Conservation (phyloP, 2,329 filamentous ascomycete genomes). For the Aspergillus texensis region DNA sequence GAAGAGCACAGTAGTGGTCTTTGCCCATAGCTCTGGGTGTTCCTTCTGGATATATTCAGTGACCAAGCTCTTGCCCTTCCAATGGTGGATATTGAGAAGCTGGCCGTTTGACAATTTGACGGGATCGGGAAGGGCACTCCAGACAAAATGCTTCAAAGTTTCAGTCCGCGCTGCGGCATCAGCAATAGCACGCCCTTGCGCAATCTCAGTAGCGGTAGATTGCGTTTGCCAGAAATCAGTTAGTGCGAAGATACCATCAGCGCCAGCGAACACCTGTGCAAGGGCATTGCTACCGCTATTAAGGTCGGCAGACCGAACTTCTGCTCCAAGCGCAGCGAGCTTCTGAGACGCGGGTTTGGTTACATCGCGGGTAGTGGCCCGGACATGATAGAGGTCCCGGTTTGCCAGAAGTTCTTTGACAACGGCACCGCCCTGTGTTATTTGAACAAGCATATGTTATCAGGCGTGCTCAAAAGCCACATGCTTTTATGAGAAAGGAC, state of each 20-base stretch:
- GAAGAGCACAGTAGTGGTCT: conserved; percentile 15
- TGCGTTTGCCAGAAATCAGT: background rate
- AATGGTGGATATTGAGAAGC: conserved; percentile 14
- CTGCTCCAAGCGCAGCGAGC: background rate
- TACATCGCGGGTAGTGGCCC: background rate
- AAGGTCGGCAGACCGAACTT: background rate
- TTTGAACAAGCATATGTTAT: background rate
- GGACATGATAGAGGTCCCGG: background rate
- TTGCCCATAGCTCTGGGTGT: conserved; percentile 10
- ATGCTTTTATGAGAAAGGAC: background rate
- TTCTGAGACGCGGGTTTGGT: background rate
- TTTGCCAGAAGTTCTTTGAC: background rate
- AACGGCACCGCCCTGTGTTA: background rate
- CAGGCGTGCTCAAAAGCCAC: too few species aligned
- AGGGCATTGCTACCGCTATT: background rate
- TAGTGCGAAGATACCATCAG: background rate
- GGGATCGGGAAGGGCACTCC: background rate
- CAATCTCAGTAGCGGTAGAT: background rate
- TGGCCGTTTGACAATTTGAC: background rate
- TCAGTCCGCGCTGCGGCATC: background rate
- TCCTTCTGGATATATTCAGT: conserved; percentile 13
- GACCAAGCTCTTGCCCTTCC: conserved; percentile 16
- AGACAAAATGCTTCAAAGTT: background rate
- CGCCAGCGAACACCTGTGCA: background rate
- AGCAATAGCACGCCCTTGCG: background rate